Evolutionary conservation across 2,329 filamentous ascomycete species (phyloP).

Genomic region (Drechslerella coelobrocha): DNA sequence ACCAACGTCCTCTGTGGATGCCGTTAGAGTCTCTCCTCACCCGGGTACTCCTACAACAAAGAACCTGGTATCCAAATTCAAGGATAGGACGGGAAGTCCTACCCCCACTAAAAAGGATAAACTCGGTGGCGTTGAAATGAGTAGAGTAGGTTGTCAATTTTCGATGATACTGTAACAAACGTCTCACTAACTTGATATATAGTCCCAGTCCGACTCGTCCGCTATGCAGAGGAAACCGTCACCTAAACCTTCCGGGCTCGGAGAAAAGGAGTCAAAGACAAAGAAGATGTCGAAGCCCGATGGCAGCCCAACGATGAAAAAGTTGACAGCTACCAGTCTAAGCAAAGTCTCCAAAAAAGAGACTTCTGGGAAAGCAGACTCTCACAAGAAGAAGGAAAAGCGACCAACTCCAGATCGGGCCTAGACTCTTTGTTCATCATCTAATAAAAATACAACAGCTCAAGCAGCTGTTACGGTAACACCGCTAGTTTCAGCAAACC

Average conservation of each 20-base stretch:
- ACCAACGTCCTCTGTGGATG: constrained; percentile 26
- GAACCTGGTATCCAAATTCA: constrained; percentile 42
- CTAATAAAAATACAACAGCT: neutral
- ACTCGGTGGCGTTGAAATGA: constrained; percentile 24
- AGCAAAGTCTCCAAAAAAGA: constrained; percentile 39
- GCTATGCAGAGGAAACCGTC: constrained; percentile 25
- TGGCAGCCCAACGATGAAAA: constrained; percentile 40
- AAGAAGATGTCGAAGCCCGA: constrained; percentile 41
- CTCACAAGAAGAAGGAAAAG: constrained; percentile 47
- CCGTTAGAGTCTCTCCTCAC: constrained; percentile 36
- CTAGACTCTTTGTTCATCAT: neutral
- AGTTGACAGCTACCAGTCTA: constrained; percentile 16
- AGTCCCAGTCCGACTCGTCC: constrained; percentile 35
- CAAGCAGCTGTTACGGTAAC: too few species aligned
- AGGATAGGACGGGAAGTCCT: constrained; percentile 39
- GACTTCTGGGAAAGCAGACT: constrained; percentile 25
- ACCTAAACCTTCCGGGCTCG: constrained; percentile 25
- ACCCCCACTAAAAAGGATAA: constrained; percentile 45
- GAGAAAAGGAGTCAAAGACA: constrained; percentile 38
- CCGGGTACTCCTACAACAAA: constrained; percentile 39
- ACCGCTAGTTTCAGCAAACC: too few species aligned
- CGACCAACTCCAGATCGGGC: constrained; percentile 32
- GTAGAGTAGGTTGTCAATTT: constrained; percentile 12
- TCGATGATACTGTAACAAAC: neutral
- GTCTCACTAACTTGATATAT: constrained; percentile 1